These are phyloP conservation scores for Mycena rebaudengoi DNA, from an alignment of 768 basidiomycete species.

Conservation along the genomic window DNA sequence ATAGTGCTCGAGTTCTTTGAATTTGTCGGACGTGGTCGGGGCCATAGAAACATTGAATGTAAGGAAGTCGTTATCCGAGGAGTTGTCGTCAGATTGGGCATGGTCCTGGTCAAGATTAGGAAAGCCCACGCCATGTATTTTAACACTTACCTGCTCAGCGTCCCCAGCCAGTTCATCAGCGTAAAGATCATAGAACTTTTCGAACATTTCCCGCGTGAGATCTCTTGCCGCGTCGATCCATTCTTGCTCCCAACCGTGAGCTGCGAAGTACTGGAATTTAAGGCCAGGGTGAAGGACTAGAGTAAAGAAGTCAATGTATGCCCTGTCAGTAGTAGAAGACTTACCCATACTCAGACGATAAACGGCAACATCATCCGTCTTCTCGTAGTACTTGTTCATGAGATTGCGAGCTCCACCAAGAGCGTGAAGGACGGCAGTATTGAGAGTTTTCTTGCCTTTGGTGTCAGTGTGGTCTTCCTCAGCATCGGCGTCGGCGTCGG, in stretches of 20 bases:
- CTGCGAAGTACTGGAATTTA: slow-evolving; percentile 27
- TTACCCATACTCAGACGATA: slow-evolving; percentile 34
- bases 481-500: neutral
- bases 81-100: neutral
- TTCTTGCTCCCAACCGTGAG: neutral
- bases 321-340: too few relatives aligned
- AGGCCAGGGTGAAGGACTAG: slow-evolving; percentile 29
- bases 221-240: neutral
- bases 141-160: neutral
- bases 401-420: slow-evolving; percentile 15
- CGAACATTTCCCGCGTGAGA: neutral
- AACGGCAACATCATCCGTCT: slow-evolving; percentile 27
- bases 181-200: neutral
- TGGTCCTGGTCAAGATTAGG: neutral
- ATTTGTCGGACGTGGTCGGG: neutral
- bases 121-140: neutral
- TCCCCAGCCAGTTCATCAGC: neutral
- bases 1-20: neutral
- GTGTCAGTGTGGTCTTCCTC: too few relatives aligned
- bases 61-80: neutral
- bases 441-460: too few relatives aligned
- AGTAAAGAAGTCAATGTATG: neutral
- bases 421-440: neutral
- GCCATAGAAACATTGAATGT: neutral
- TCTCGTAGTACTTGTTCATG: slow-evolving; percentile 31